These are phyloP conservation scores for Catunica adiposa DNA, from an alignment of 2,329 filamentous ascomycete genomes.

Conservation along the genomic window DNA sequence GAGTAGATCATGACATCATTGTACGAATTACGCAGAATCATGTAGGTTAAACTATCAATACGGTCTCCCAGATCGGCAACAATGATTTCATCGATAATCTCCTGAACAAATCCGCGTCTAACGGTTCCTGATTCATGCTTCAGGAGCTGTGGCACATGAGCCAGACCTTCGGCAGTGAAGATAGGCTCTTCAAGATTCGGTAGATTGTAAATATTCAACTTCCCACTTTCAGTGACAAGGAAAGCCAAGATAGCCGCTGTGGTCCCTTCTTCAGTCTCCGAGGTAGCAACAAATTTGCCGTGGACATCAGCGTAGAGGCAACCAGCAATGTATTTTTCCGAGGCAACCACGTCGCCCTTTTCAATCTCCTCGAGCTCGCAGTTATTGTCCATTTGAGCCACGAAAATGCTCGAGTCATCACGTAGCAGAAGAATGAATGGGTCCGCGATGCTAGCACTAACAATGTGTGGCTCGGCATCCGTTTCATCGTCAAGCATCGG, in stretches of 20 bases:
- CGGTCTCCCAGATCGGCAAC: conserved; percentile 72
- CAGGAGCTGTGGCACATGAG: conserved; percentile 60
- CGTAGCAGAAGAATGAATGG: conserved; percentile 70
- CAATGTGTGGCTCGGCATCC: conserved; percentile 59
- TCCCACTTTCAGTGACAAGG: conserved; percentile 57
- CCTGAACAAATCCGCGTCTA: conserved; percentile 54
- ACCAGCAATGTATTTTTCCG: conserved; percentile 64
- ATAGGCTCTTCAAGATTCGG: conserved; percentile 55
- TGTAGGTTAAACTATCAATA: conserved; percentile 52
- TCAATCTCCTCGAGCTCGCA: conserved; percentile 76
- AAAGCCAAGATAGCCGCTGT: conserved; percentile 48
- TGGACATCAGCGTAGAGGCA: conserved; percentile 61
- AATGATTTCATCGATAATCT: conserved; percentile 61
- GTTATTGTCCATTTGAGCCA: conserved; percentile 60
- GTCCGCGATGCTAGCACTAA: conserved; percentile 71
- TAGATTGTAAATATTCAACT: conserved; percentile 61
- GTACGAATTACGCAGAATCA: conserved; percentile 62
- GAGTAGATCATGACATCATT: conserved; percentile 82
- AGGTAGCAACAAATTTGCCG: conserved; percentile 36
- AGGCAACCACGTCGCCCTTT: conserved; percentile 38
- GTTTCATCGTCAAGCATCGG: conserved; percentile 86
- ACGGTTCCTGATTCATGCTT: conserved; percentile 51
- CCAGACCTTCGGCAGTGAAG: conserved; percentile 59
- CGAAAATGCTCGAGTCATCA: conserved; percentile 64
- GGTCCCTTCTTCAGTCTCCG: conserved; percentile 24